Base-by-base conservation (phyloP, 1,139 yeast species). In the Kodamaea arcana region DNA sequence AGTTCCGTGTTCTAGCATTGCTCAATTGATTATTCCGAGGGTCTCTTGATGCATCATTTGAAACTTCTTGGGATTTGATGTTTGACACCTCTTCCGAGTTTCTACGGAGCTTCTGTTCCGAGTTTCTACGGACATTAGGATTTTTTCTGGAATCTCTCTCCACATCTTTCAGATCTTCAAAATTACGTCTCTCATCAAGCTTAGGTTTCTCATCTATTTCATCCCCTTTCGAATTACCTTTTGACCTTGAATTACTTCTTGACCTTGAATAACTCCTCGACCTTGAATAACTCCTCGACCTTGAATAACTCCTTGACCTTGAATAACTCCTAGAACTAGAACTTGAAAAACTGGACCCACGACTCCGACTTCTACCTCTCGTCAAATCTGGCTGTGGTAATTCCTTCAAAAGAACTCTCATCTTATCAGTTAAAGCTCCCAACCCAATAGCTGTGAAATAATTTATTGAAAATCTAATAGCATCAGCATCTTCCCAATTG, bases 391-490 rank as follows among this genome's bases (percentile, higher is more conserved):
- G 14, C 17, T 48, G 46, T 0, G 75, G 71, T 24, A 70, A 45
- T 20, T 50, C 49, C 35, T 56, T 49, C 41, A 85, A 61, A 11
- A 65, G 69, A 9, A 65, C 70, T 58, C 98, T 73, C 94, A 88
- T 83, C 9, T 65, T 74, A 32, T 87, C 95, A 0, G 97, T 90
- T 39, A 92, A 54, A 2, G 74, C 71, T 32, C 97, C 97, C 35
- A 90, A 57, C 0, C 95, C 95, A 46, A 92, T 87, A 2, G 97
- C 96, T 0, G 97, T 90, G 59, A 90, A 92, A 54, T 73, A 92
- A 52, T 92, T 92, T 53, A 90, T 87, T 2, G 95, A 75, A 54
- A 88, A 92, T 40, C 94, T 64, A 10, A 81, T 62, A 39, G 80
- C 69, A n/a, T 82, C 86, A 0, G 73, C 65, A 43, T 72, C 69